Percentiles rank a stretch among this genome's conserved stretches.
These are phyloP conservation scores for Postia placenta DNA, from an alignment of 768 basidiomycete genomes.

Conservation along the genomic window DNA sequence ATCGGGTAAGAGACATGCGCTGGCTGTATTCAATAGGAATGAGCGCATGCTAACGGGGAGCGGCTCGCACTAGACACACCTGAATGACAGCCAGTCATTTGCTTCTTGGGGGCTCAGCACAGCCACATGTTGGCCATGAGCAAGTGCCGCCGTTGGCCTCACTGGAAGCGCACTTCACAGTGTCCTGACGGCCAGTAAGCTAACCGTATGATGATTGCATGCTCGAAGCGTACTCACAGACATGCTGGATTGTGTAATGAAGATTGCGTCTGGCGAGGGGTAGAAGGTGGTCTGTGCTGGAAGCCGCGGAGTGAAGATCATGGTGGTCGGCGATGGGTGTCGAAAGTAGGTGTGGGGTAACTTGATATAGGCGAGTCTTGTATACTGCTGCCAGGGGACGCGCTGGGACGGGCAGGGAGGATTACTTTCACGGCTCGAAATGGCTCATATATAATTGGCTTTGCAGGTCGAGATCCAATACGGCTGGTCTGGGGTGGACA, in stretches of 20 bases:
- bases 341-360: too few relatives aligned
- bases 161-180: slow-evolving; percentile 14
- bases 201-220: background rate
- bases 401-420: background rate
- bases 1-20: too few relatives aligned
- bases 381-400: too few relatives aligned
- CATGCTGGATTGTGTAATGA: background rate
- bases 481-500: background rate
- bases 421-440: too few relatives aligned
- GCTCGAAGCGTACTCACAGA: slow-evolving; percentile 2
- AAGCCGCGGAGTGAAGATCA: slow-evolving; percentile 1
- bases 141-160: slow-evolving; percentile 17
- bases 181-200: slow-evolving; percentile 4
- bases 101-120: slow-evolving; percentile 31
- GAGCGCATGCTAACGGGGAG: background rate
- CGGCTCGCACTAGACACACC: too few relatives aligned
- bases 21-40: too few relatives aligned
- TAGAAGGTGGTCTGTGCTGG: slow-evolving; percentile 4
- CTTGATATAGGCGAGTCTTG: too few relatives aligned
- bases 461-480: background rate
- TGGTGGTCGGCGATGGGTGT: too few relatives aligned
- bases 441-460: background rate
- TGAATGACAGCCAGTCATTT: slow-evolving; percentile 1
- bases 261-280: background rate
- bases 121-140: slow-evolving; percentile 26